These are phyloP conservation scores for Sclerotinia subarctica DNA, from an alignment of 2,329 filamentous ascomycete genomes.

Conservation along the genomic window DNA sequence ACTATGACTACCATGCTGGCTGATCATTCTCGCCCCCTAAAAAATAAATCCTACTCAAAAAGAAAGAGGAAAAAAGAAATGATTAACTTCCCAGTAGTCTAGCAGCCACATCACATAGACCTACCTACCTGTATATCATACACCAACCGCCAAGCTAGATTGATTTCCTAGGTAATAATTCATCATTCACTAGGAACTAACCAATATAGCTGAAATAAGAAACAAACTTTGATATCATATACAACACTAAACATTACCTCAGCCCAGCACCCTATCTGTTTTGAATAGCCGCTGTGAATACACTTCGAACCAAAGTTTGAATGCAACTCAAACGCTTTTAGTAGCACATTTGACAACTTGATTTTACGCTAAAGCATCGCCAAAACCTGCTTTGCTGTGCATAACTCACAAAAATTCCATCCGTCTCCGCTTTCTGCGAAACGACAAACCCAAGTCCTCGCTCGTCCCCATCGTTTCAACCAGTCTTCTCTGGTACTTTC, in stretches of 20 bases:
- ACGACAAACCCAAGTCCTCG: not conserved
- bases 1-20: no score
- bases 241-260: constrained; percentile 12
- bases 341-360: not conserved
- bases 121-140: no score
- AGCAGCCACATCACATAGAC: no score
- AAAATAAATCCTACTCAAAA: no score
- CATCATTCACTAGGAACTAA: not conserved
- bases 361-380: not conserved
- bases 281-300: not conserved
- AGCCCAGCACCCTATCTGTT: not conserved
- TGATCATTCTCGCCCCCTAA: no score
- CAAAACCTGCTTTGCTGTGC: not conserved
- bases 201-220: not conserved
- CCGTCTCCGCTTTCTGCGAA: not conserved
- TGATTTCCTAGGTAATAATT: not conserved
- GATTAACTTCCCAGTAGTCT: no score
- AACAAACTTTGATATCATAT: not conserved
- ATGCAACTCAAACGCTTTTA: not conserved
- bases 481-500: constrained; percentile 2
- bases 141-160: no score
- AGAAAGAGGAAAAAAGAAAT: not conserved
- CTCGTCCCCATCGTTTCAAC: not conserved
- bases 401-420: not conserved
- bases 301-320: not conserved